Evolutionary conservation across 208 protist genomes (phyloP).

Genomic region (Herpetomonas tarakana): DNA sequence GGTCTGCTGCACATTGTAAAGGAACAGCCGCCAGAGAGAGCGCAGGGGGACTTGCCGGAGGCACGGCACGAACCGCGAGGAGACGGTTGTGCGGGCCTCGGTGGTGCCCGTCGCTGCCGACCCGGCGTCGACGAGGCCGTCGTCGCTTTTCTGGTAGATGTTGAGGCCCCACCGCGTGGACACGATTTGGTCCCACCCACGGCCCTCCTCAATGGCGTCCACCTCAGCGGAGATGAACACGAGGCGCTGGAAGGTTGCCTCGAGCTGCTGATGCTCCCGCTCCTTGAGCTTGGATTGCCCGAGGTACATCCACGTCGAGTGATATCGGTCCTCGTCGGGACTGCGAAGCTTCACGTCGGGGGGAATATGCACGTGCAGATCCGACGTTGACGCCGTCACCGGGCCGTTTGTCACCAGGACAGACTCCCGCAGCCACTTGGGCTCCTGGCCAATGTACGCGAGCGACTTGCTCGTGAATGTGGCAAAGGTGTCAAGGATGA

Average conservation of each 20-base stretch:
- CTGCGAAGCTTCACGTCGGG: constrained; percentile 1
- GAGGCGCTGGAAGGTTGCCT: constrained; percentile 26
- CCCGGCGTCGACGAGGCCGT: neutral
- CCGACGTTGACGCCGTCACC: neutral
- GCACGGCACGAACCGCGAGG: constrained; percentile 30
- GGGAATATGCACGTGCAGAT: neutral
- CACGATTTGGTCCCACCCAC: constrained; percentile 17
- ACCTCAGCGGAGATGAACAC: constrained; percentile 34
- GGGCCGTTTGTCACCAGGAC: neutral
- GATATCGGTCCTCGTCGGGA: neutral
- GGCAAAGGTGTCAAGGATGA: constrained; percentile 19
- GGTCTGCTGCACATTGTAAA: constrained; percentile 48
- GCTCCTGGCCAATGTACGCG: constrained; percentile 20
- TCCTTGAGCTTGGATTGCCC: constrained; percentile 7
- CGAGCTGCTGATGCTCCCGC: constrained; percentile 4
- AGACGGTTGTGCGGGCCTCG: neutral
- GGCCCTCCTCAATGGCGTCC: constrained; percentile 17
- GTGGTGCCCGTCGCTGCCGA: neutral
- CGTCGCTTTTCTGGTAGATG: constrained; percentile 3
- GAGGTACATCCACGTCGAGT: constrained; percentile 32
- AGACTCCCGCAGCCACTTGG: constrained; percentile 17
- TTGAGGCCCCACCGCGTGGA: constrained; percentile 21
- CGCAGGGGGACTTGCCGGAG: constrained; percentile 42
- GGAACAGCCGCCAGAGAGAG: constrained; percentile 42
- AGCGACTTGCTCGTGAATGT: constrained; percentile 17